Evolutionary conservation across 371 early-diverging fungal species (phyloP), one percentile per base, ranked within the genome.

Genomic region (Apophysomyces variabilis): DNA sequence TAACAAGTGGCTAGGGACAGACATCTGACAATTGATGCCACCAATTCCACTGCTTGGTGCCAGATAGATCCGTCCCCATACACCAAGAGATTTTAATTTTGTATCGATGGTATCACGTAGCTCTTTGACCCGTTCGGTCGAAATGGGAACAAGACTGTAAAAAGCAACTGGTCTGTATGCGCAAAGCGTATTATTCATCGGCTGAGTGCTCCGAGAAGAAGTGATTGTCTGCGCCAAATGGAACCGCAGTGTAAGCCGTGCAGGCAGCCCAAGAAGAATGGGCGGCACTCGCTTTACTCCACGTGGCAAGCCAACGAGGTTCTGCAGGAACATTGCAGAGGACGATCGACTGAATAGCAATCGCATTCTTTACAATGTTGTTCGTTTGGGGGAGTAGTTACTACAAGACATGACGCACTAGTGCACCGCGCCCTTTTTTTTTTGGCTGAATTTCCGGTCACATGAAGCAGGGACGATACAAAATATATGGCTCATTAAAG

Each of bases 1-100:
- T 4, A 88, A 63, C 18, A 80, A 75, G 5, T 73, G 66, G 7
- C 69, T 65, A 37, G 91, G 91, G 38, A 88, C 84, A 44, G 89
- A 86, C 58, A 92, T 77, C 76, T 93, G 93, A 38, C 89, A 90
- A 65, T 93, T 93, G 76, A 93, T 88, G 0, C 93, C 93, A 21
- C 80, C 77, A 39, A 79, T 72, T 7, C 79, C 76, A 38, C 45
- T 41, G 60, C 87, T 84, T 35, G 83, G 75, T 14, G 88, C 85
- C 32, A 93, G 62, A 67, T 93, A 93, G 18, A 93, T 88, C 21
- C 93, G 79, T 12, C 92, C 93, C 5, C 88, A 78, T 8, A 89
- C 79, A 56, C 80, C 82, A 58, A 89, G 69, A 11, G 65, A 43
- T 7, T 71, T 64, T 12, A 89, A 66, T 32, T 78, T 72, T 5